phyloP scores from a whole-genome alignment of 768 basidiomycete genomes.

The Tulasnella sp. region DNA sequence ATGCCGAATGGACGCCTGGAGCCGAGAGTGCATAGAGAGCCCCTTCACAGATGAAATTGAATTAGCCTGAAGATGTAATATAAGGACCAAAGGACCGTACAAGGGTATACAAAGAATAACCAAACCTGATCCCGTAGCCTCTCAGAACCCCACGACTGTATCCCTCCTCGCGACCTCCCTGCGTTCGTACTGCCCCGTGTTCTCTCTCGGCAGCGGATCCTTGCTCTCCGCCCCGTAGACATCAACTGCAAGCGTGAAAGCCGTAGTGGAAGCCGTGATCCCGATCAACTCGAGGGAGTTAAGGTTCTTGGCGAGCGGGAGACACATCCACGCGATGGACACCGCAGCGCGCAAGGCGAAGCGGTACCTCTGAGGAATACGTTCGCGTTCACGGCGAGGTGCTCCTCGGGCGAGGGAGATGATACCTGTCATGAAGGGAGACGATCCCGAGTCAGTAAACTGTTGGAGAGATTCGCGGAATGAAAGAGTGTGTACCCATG shows the following conservation, averaged over 20 bases:
- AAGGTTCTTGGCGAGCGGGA: not conserved
- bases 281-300: slow-evolving; percentile 7
- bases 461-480: not conserved
- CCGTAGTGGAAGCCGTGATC: not conserved
- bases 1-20: too few relatives aligned
- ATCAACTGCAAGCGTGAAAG: not conserved
- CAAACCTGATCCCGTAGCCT: too few relatives aligned
- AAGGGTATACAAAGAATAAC: too few relatives aligned
- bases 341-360: not conserved
- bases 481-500: not conserved
- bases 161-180: not conserved
- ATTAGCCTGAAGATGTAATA: too few relatives aligned
- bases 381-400: not conserved
- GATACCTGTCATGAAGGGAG: not conserved
- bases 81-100: too few relatives aligned
- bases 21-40: too few relatives aligned
- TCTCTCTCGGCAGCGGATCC: not conserved
- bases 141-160: not conserved
- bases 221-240: not conserved
- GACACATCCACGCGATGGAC: not conserved
- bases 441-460: not conserved
- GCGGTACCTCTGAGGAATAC: not conserved
- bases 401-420: not conserved
- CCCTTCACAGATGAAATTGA: too few relatives aligned
- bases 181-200: not conserved